These are phyloP conservation scores for Blastomyces parvus DNA, from an alignment of 2,329 filamentous ascomycete genomes.

Conservation along the genomic window DNA sequence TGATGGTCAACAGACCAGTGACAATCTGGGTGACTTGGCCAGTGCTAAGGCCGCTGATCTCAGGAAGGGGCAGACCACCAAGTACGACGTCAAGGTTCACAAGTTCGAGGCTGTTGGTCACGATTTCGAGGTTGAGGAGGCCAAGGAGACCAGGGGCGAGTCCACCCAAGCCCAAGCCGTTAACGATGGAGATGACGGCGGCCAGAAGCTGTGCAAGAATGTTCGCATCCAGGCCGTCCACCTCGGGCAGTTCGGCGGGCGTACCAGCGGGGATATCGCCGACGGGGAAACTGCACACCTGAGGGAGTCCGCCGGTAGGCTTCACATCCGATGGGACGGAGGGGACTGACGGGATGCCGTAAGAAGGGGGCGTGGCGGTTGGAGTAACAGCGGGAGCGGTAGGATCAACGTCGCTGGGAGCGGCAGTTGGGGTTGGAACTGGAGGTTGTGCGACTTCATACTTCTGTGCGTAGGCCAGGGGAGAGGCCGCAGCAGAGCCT, in stretches of 20 bases:
- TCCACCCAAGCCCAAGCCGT: background rate
- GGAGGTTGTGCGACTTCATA: background rate
- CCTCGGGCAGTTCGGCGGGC: background rate
- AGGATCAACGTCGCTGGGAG: background rate
- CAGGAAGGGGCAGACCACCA: background rate
- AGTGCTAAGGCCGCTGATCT: constrained; percentile 1
- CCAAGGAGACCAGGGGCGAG: constrained; percentile 3
- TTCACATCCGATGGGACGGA: background rate
- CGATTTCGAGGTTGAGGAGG: background rate
- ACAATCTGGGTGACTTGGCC: background rate
- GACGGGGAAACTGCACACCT: background rate
- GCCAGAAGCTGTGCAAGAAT: background rate
- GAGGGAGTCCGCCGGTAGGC: background rate
- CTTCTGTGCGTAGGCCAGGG: background rate
- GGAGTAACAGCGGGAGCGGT: background rate
- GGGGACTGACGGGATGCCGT: background rate
- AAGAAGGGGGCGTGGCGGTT: background rate
- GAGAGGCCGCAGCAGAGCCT: constrained; percentile 1
- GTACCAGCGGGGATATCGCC: background rate
- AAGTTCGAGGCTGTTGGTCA: background rate
- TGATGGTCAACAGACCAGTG: background rate
- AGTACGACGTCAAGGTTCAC: background rate
- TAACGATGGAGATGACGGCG: background rate
- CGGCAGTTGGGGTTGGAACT: background rate
- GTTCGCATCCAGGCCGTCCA: constrained; percentile 1